Evolutionary conservation across 805 yeast genomes (phyloP).

Genomic region (Wickerhamiella australiensis): DNA sequence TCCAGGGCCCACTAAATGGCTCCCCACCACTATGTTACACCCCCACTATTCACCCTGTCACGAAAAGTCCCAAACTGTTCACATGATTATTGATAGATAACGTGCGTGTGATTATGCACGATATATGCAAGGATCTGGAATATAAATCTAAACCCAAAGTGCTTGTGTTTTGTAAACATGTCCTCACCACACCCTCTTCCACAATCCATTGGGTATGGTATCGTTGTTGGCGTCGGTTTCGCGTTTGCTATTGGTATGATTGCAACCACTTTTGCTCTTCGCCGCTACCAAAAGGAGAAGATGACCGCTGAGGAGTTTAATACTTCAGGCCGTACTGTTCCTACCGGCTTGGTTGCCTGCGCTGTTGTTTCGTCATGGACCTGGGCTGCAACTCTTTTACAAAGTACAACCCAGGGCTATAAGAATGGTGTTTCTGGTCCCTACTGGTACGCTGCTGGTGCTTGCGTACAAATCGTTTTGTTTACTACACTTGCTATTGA

Average conservation of each 20-base stretch:
- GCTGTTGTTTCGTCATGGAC: conserved; percentile 95
- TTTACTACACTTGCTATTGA: conserved; percentile 82
- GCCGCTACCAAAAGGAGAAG: conserved; percentile 71
- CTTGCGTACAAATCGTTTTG: conserved; percentile 73
- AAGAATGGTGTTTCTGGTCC: conserved; percentile 70
- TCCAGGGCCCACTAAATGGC: neutral
- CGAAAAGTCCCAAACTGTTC: neutral
- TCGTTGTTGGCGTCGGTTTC: conserved; percentile 78
- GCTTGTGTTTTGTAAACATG: neutral
- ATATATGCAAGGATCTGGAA: neutral
- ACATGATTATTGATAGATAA: neutral
- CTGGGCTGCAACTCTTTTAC: conserved; percentile 71
- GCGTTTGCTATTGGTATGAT: conserved; percentile 61
- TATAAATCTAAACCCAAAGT: neutral
- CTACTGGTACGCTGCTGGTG: conserved; percentile 82
- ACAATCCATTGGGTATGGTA: conserved; percentile 78
- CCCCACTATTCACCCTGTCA: neutral
- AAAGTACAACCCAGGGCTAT: conserved; percentile 69
- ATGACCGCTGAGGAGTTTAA: conserved; percentile 90
- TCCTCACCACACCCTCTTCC: conserved; percentile 30
- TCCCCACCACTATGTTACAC: neutral
- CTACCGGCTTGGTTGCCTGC: conserved; percentile 71
- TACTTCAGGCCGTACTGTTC: conserved; percentile 83
- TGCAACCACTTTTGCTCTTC: conserved; percentile 52
- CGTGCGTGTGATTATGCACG: conserved; percentile 1